phyloP scores from a whole-genome alignment of 176 grass and related monocot genomes.

The Alloteropsis semialata region DNA sequence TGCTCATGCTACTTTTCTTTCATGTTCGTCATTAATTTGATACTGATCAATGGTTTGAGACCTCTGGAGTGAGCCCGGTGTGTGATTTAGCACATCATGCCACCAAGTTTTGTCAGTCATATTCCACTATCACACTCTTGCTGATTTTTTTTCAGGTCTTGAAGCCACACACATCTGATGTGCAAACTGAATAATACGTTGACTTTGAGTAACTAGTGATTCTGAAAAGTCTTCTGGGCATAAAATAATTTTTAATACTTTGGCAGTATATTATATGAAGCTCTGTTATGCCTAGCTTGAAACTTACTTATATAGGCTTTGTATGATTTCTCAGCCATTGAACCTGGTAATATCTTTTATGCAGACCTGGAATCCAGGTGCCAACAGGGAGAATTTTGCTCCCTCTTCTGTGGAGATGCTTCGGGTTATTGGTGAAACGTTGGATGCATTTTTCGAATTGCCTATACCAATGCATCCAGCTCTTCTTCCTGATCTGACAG shows the following conservation, averaged over 20 bases:
- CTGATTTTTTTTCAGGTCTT: neutral
- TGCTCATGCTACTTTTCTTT: conserved; percentile 15
- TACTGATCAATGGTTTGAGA: conserved; percentile 17
- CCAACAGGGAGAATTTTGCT: conserved; percentile 87
- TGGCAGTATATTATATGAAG: neutral
- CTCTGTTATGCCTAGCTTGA: conserved; percentile 14
- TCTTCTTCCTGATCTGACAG: conserved; percentile 78
- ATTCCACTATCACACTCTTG: neutral
- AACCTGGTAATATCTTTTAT: conserved; percentile 29
- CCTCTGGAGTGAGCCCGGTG: neutral
- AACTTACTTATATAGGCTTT: neutral
- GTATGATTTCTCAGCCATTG: conserved; percentile 21
- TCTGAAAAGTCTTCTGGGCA: neutral
- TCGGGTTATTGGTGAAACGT: conserved; percentile 82
- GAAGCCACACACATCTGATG: neutral
- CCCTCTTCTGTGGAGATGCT: conserved; percentile 90
- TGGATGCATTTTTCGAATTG: conserved; percentile 93
- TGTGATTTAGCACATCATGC: neutral
- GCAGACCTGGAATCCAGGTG: conserved; percentile 88
- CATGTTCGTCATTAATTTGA: neutral
- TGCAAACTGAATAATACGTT: conserved; percentile 10
- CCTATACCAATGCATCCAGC: conserved; percentile 91
- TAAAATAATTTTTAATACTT: neutral
- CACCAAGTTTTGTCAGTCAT: neutral
- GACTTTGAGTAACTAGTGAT: neutral